Percentiles rank a stretch among this genome's conserved stretches.
These are phyloP conservation scores for Peronospora destructor DNA, from an alignment of 352 stramenopile genomes.

Conservation along the genomic window DNA sequence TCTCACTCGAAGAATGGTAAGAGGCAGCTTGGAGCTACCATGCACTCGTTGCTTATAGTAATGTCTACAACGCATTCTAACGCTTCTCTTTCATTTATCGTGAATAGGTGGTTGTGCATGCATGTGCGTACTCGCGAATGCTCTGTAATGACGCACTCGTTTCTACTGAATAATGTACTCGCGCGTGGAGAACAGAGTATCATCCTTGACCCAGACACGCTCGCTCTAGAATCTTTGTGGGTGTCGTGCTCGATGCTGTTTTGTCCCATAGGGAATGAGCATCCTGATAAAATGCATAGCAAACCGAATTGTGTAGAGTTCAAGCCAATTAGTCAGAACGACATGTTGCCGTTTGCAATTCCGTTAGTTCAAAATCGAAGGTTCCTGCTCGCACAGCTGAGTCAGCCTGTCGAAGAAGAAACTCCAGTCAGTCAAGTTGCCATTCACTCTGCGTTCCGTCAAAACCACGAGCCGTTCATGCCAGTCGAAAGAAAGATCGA, in stretches of 20 bases:
- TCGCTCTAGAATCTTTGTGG: slow-evolving; percentile 20
- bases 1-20: slow-evolving; percentile 27
- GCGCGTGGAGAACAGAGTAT: slow-evolving; percentile 19
- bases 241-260: slow-evolving; percentile 42
- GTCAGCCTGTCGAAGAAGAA: slow-evolving; percentile 27
- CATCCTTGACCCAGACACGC: slow-evolving; percentile 25
- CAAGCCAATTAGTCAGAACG: background rate
- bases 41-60: slow-evolving; percentile 2
- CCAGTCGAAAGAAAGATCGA: slow-evolving; percentile 2
- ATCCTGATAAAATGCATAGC: background rate
- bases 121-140: slow-evolving; percentile 28
- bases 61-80: slow-evolving; percentile 1
- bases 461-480: slow-evolving; percentile 31
- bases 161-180: slow-evolving; percentile 23
- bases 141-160: slow-evolving; percentile 30
- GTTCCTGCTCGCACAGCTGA: slow-evolving; percentile 34
- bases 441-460: slow-evolving; percentile 32
- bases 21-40: background rate
- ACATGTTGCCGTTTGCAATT: slow-evolving; percentile 29
- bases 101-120: slow-evolving; percentile 28
- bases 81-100: slow-evolving; percentile 2
- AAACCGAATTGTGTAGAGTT: background rate
- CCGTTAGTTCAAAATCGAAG: slow-evolving; percentile 28
- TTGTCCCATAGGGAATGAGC: slow-evolving; percentile 11
- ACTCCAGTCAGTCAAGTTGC: slow-evolving; percentile 29